Conservation (phyloP, 805 yeast species). For the Saccharomycopsis malanga region DNA sequence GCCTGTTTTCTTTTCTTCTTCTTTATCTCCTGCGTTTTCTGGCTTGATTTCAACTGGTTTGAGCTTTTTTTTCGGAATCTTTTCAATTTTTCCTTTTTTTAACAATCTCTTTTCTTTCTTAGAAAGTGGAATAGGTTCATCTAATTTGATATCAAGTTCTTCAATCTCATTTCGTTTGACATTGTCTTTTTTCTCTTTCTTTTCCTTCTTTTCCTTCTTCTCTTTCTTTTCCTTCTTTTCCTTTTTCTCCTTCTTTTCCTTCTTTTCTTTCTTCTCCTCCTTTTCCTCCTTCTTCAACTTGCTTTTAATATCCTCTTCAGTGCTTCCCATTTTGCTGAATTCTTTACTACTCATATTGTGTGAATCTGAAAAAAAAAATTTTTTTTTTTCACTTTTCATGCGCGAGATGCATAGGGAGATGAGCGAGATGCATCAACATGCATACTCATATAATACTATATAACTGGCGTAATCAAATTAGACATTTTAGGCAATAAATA, state of each 20-base stretch:
- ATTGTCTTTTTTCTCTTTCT: not conserved
- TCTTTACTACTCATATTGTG: not conserved
- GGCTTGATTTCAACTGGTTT: conserved; percentile 23
- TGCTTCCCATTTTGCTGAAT: not conserved
- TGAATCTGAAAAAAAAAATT: not conserved
- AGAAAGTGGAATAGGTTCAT: conserved; percentile 73
- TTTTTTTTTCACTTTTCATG: not conserved
- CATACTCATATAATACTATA: not conserved
- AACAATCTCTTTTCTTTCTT: conserved; percentile 83
- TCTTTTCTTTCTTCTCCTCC: not conserved
- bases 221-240: not conserved
- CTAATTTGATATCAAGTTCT: conserved; percentile 63
- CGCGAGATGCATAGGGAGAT: not conserved
- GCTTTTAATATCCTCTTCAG: not conserved
- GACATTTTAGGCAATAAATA: too few relatives aligned
- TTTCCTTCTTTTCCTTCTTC: conserved; percentile 5
- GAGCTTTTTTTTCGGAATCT: conserved; percentile 34
- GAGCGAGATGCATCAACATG: not conserved
- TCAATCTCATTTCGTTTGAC: conserved; percentile 29
- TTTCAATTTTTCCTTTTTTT: conserved; percentile 66
- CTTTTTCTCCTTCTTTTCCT: not conserved
- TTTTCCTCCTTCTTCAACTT: not conserved
- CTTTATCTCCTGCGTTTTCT: conserved; percentile 26
- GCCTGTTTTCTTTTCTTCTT: conserved; percentile 25
- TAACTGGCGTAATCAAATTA: not conserved